These are phyloP conservation scores for Boletales sp. DNA, from an alignment of 768 basidiomycete genomes.

Conservation along the genomic window DNA sequence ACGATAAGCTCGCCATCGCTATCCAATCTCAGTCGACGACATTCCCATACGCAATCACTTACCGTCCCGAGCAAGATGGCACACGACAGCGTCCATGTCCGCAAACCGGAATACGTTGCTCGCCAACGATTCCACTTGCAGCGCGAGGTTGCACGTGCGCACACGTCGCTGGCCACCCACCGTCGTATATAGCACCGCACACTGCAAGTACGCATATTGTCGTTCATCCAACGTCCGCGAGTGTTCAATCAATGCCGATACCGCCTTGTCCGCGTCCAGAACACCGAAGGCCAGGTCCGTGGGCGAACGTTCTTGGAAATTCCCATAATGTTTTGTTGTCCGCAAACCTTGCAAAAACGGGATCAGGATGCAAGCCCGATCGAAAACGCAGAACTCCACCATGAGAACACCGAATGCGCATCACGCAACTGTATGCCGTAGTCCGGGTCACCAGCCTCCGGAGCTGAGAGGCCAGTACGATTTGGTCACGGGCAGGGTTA, in stretches of 20 bases:
- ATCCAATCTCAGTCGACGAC: not conserved
- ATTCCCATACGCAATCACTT: slow-evolving; percentile 20
- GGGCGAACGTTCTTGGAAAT: slow-evolving; percentile 61
- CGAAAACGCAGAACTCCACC: slow-evolving; percentile 43
- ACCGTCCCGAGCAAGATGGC: slow-evolving; percentile 78
- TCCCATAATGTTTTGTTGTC: slow-evolving; percentile 64
- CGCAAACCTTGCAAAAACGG: slow-evolving; percentile 48
- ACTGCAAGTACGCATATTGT: slow-evolving; percentile 76
- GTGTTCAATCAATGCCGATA: slow-evolving; percentile 75
- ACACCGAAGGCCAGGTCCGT: slow-evolving; percentile 78
- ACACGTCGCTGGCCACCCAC: slow-evolving; percentile 76
- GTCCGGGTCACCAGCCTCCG: slow-evolving; percentile 62
- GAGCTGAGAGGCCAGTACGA: slow-evolving; percentile 71
- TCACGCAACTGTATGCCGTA: slow-evolving; percentile 74
- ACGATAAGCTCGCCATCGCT: slow-evolving; percentile 70
- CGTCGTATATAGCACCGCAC: slow-evolving; percentile 85
- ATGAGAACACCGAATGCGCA: slow-evolving; percentile 81
- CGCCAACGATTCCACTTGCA: slow-evolving; percentile 79
- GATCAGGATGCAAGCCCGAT: slow-evolving; percentile 6
- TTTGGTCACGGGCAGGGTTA: slow-evolving; percentile 60
- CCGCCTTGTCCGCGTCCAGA: slow-evolving; percentile 77
- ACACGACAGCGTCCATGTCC: slow-evolving; percentile 82
- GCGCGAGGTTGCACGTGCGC: slow-evolving; percentile 78
- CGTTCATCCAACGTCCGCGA: slow-evolving; percentile 64
- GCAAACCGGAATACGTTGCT: slow-evolving; percentile 89